Evolutionary conservation across 2,329 filamentous ascomycete species (phyloP), one percentile per base, ranked within the genome.

Genomic region (Teratosphaeria destructans): DNA sequence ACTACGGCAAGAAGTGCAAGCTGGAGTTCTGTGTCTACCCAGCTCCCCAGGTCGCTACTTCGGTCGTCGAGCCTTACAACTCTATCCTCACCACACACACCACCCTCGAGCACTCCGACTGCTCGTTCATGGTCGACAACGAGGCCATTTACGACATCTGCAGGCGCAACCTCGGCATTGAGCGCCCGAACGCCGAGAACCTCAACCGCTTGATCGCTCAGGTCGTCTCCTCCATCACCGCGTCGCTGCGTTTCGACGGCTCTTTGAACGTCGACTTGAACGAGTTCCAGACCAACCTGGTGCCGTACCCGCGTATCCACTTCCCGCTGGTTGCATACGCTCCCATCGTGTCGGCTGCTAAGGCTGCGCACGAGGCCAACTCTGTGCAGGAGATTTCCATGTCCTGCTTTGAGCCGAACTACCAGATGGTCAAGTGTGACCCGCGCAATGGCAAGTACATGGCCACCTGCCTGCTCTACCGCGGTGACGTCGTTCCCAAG

Each of bases 1-100:
- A 99, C 81, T 99, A 96, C 75, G 93, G 94, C 82, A 99, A 99
- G 88, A 99, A 99, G 88, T 95, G 89, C 85, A 99, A 99, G 87
- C 85, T 99, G 66, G 94, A 99, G 80, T 99, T 99, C 84, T 96
- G 91, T 73, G 92, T 99, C 74, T 99, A 99, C 82, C 94, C 94
- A 73, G 92, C 94, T 69, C 94, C 94, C 62, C 92, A 96, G 82
- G 94, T 94, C 68, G 90, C 93, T 69, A 96, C 93, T 72, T 95
- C 94, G 53, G 93, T 99, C 63, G 94, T 99, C 66, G 94, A 99
- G 86, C 94, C 94, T 62, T 99, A 99, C 86, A 99, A 99, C 86
- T 96, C 94, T 57, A 96, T 97, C 75, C 86, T 99, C 68, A 96
- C 94, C 71, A 97, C 94, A 65, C 94, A 99, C 85, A 97, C 92